phyloP scores from a whole-genome alignment of 257 asterid genomes.

The Forsythia viridissima region DNA sequence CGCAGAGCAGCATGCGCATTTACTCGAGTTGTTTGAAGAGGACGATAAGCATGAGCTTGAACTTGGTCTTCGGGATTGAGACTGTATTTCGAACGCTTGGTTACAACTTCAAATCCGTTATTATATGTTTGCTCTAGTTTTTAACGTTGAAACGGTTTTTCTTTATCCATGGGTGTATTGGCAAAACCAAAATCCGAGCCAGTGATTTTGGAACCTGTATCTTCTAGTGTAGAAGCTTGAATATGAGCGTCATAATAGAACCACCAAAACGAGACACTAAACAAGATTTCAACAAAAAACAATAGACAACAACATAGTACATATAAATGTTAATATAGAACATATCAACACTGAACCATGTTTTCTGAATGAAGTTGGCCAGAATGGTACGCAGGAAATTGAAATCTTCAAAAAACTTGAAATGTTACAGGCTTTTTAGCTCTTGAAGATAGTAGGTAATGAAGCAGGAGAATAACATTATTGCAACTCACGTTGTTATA shows the following conservation, averaged over 20 bases:
- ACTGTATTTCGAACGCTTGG: not conserved
- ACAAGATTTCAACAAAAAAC: not conserved
- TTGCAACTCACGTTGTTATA: not conserved
- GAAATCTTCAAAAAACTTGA: not conserved
- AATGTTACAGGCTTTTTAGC: not conserved
- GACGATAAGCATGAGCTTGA: slow-evolving; percentile 94
- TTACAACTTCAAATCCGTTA: too few relatives aligned
- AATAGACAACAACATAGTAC: not conserved
- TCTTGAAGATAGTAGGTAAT: not conserved
- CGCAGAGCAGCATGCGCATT: slow-evolving; percentile 91
- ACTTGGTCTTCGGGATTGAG: slow-evolving; percentile 87
- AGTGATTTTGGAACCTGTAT: too few relatives aligned
- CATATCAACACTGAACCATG: not conserved
- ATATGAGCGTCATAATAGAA: too few relatives aligned
- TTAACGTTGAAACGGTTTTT: too few relatives aligned
- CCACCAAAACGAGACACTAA: too few relatives aligned
- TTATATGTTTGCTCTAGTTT: too few relatives aligned
- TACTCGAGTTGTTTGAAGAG: slow-evolving; percentile 83
- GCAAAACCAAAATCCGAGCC: too few relatives aligned
- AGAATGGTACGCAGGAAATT: not conserved
- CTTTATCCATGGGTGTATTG: too few relatives aligned
- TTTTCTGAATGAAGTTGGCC: not conserved
- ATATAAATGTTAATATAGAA: not conserved
- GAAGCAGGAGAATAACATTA: slow-evolving; percentile 9
- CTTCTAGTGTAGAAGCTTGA: too few relatives aligned